A percentile compares a stretch with the other conserved stretches of the same genome.
These are phyloP conservation scores for Zymoseptoria ardabiliae DNA, from an alignment of 2,329 filamentous ascomycete species.

Conservation along the genomic window DNA sequence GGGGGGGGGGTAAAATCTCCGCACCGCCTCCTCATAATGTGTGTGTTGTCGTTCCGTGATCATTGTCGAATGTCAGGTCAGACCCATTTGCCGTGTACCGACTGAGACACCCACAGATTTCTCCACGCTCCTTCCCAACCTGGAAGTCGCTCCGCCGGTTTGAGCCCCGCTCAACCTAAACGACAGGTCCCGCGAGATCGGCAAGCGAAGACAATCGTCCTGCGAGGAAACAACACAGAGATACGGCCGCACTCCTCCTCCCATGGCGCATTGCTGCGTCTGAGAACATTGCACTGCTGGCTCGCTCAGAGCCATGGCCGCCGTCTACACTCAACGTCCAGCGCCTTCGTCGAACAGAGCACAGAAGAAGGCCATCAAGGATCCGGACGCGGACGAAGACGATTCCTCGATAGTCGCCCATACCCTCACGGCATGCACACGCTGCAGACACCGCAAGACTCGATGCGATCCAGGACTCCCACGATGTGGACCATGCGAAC, in stretches of 20 bases:
- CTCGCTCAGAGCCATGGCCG: background rate
- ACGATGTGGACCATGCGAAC: conserved; percentile 84
- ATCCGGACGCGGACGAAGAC: conserved; percentile 13
- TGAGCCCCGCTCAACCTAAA: background rate
- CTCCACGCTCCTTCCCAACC: background rate
- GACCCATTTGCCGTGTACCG: background rate
- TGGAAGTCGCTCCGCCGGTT: background rate
- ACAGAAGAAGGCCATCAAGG: conserved; percentile 20
- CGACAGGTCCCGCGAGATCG: background rate
- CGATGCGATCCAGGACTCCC: conserved; percentile 90
- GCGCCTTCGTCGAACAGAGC: background rate
- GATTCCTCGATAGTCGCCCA: conserved; percentile 57
- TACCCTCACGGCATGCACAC: conserved; percentile 71
- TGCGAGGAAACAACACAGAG: background rate
- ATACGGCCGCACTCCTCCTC: background rate
- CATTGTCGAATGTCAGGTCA: background rate
- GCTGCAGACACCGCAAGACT: conserved; percentile 86
- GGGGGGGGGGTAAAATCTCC: background rate
- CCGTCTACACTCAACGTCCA: background rate
- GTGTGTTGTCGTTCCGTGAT: background rate
- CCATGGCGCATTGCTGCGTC: background rate
- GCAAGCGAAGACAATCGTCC: background rate
- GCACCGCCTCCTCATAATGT: background rate
- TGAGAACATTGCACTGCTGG: background rate
- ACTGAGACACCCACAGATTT: background rate